Base-by-base conservation (phyloP, 2,329 filamentous ascomycete genomes). In the Claviceps digitariae region DNA sequence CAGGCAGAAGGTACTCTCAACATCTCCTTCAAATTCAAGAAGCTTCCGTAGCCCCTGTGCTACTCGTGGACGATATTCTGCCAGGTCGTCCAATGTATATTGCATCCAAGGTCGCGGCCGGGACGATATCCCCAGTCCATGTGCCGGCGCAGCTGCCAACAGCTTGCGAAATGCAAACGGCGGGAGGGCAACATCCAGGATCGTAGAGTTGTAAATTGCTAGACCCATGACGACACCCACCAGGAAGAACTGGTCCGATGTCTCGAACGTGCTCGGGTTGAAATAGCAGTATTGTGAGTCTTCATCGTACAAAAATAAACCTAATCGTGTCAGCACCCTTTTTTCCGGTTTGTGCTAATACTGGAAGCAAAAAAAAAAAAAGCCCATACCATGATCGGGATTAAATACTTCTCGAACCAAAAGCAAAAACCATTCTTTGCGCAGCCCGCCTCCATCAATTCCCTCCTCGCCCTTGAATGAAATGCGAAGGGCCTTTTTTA, bases 391-490 rank as follows among this genome's bases (percentile, higher is more conserved):
- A 71, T 95, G 86, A 59, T 90, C 82, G 3, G 89, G 89, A 61
- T 94, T 90, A 68, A 95, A 95, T 34, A 96, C 84, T 64, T 96
- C 90, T 59, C 90, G 78, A 49, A 93, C 83, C 23, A 96, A 77
- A 55, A 95, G 77, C 50, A 95, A 71, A 64, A 96, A 96, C 90
- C 90, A 96, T 69, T 96, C 90, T 67, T 96, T 96, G 54, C 89
- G 82, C 53, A 95, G 74, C 0, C 90, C 90, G 40, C 90, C 90
- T 4, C 86, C 89, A 70, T 96, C 90, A 50, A 95, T 83, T 4
- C 90, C 90, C 67, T 96, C 90, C 69, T 96, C 90, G 34, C 88
- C 90, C 34, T 79, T 75, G 60, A 96, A 96, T 55, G 86, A 83
- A 55, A 96, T 93, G 20, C 86, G 82, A 29, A 96, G 72, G 0